Percentiles rank a stretch among this genome's conserved stretches.
Conservation (phyloP, 2,329 filamentous ascomycete genomes). For the Alternaria rosae region DNA sequence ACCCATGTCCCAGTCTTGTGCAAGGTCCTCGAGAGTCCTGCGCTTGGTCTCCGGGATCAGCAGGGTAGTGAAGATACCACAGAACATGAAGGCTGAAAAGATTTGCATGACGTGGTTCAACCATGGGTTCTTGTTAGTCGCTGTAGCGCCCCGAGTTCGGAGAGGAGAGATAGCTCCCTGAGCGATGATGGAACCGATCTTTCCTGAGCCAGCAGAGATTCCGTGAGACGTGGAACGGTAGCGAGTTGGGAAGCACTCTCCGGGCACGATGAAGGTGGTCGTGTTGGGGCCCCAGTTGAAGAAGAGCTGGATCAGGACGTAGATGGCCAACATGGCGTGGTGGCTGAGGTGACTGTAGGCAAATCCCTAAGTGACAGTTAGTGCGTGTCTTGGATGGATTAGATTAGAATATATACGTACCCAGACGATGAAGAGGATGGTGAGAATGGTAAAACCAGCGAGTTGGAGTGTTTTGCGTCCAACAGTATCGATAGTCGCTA, state of each 20-base stretch:
- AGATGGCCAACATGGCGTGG: constrained; percentile 55
- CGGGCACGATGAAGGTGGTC: constrained; percentile 61
- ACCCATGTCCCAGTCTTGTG: constrained; percentile 51
- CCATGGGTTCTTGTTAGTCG: constrained; percentile 63
- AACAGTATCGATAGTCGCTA: constrained; percentile 69
- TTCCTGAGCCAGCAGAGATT: constrained; percentile 58
- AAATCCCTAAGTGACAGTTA: constrained; percentile 27
- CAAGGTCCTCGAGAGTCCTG: constrained; percentile 74
- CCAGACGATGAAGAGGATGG: constrained; percentile 46
- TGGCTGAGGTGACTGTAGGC: constrained; percentile 46
- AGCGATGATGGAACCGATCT: constrained; percentile 59
- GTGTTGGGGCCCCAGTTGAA: constrained; percentile 61
- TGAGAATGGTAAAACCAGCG: constrained; percentile 42
- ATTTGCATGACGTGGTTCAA: constrained; percentile 78
- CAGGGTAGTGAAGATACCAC: constrained; percentile 71
- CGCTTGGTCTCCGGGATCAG: constrained; percentile 81
- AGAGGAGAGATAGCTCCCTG: constrained; percentile 58
- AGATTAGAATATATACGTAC: constrained; percentile 7
- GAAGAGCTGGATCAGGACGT: constrained; percentile 60
- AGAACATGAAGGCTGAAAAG: constrained; percentile 81
- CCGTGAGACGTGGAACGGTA: constrained; percentile 60
- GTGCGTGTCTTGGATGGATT: accelerated
- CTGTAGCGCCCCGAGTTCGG: constrained; percentile 58
- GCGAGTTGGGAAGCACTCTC: constrained; percentile 60
- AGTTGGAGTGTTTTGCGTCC: constrained; percentile 59